Base-by-base conservation (phyloP, 208 protist genomes). In the Acanthamoeba healyi region DNA sequence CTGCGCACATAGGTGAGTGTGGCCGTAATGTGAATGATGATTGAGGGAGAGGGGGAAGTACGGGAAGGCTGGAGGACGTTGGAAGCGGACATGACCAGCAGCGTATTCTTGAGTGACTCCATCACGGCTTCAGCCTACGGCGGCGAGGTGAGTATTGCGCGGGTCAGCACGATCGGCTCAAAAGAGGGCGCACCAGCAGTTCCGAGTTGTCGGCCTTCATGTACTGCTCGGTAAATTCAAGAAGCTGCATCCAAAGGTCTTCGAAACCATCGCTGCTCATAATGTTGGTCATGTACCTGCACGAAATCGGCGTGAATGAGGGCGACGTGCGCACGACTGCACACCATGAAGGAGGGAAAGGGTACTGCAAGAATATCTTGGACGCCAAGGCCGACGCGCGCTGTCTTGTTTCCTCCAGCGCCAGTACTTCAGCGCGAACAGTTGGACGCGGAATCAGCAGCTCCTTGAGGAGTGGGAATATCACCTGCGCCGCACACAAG, bases 71-170 rank as follows among this genome's bases (percentile, higher is more conserved):
- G 86, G 9, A 96, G 65, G 26, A 95, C 81, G 54, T 90, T 94
- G 24, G 54, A 86, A 5, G 94, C 93, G 14, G 65, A 72, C 96
- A 97, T 97, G 2, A 97, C 96, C 22, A 97, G 95, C 0, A 97
- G 84, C 92, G 96, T 97, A 65, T 97, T 97, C 63, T 97, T 97
- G 14, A 97, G 81, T 1, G 96, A 95, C 42, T 97, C 96, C 29
- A 95, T 96, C 2, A 97, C 95, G 22, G 96, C 95, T 81, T 97
- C 96, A 5, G 89, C 84, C 34, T 89, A 46, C 19, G 19, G 36
- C 36, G 42, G 9, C 9, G 44, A 49, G 44, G 12, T 49, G 44
- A n/a, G n/a, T n/a, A n/a, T n/a, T n/a, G n/a, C n/a, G n/a, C n/a
- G n/a, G 29, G 26, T 90, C 94, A 3, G 61, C 51, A 58, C 14